Base-by-base conservation (phyloP, 2,329 filamentous ascomycete genomes). In the Hirsutella rhossiliensis region DNA sequence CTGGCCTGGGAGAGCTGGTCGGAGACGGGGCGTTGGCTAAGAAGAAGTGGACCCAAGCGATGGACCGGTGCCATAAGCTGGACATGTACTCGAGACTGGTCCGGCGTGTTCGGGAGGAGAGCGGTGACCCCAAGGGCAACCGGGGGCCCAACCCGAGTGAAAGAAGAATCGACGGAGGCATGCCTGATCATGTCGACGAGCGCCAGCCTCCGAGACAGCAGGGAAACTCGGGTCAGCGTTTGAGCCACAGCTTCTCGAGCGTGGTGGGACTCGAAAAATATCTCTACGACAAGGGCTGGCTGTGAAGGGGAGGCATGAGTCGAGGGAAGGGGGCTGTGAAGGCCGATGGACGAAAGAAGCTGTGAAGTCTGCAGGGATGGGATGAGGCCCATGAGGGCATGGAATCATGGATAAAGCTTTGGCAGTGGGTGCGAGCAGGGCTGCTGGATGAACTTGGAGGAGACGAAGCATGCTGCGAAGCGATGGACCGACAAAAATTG, bases 1-100 rank as follows among this genome's bases (percentile, higher is more conserved):
- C 60, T 1, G 47, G 43, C 2, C 48, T 64, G 9, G 32, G 42
- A 2, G 38, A 53, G 1, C 34, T 62, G 11, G 20, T 52, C 3
- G n/a, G 31, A 5, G 39, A 15, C 12, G 5, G 20, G 0, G 4
- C 20, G 19, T 34, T 7, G 6, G n/a, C 38, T 38, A 1, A 11
- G 2, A 3, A 9, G 3, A 15, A 32, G 13, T 50, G 52, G 45
- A 11, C 7, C 3, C 18, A 37, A 0, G 46, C 45, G 0, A 49
- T 47, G 17, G 11, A 46, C 11, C 28, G 38, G 1, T 52, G 53
- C 2, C 38, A 54, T 32, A 15, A 50, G 7, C 19, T 50, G 1
- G 59, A 62, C 37, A 19, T 54, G 4, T 46, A 52, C 11, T 48
- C 53, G 8, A 44, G 49, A 11, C 31, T 46, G 6, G 9, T 47